Conservation (phyloP, 169 alveolate genomes). For the Babesia gibsoni region DNA sequence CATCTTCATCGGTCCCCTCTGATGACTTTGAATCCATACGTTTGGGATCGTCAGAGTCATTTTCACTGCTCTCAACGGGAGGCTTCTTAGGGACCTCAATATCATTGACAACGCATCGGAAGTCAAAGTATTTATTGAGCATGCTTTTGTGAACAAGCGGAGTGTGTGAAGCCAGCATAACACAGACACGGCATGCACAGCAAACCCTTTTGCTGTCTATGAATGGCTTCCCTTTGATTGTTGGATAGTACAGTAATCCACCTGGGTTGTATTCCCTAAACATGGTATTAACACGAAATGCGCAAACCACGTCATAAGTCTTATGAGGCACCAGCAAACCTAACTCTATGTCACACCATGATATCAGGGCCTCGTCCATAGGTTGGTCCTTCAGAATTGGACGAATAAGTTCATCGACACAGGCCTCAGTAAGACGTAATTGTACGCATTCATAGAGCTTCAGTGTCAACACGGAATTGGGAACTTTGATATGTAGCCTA, state of each 20-base stretch:
- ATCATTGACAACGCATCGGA: not conserved
- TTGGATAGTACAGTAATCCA: constrained; percentile 49
- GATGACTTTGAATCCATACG: too few species aligned
- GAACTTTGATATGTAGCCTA: constrained; percentile 35
- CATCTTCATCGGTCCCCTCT: too few species aligned
- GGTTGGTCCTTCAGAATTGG: constrained; percentile 22
- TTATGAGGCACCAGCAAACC: constrained; percentile 34
- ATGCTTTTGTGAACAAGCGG: constrained; percentile 14
- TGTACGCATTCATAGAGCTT: constrained; percentile 56
- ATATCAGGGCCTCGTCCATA: constrained; percentile 36
- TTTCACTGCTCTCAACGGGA: not conserved
- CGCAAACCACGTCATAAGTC: constrained; percentile 26
- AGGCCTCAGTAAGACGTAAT: constrained; percentile 4
- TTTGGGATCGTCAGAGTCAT: not conserved
- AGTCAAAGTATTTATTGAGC: constrained; percentile 42
- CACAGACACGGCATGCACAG: constrained; percentile 56
- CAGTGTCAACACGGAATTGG: constrained; percentile 39
- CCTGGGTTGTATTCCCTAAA: constrained; percentile 54
- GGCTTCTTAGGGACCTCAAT: not conserved
- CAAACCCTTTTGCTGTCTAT: constrained; percentile 41
- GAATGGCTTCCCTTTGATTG: constrained; percentile 24
- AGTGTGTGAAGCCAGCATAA: constrained; percentile 31
- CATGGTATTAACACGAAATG: constrained; percentile 52
- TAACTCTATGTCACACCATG: constrained; percentile 54
- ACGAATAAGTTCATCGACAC: constrained; percentile 16